phyloP scores from a whole-genome alignment of 805 yeast genomes.

The Candida gorgasii region DNA sequence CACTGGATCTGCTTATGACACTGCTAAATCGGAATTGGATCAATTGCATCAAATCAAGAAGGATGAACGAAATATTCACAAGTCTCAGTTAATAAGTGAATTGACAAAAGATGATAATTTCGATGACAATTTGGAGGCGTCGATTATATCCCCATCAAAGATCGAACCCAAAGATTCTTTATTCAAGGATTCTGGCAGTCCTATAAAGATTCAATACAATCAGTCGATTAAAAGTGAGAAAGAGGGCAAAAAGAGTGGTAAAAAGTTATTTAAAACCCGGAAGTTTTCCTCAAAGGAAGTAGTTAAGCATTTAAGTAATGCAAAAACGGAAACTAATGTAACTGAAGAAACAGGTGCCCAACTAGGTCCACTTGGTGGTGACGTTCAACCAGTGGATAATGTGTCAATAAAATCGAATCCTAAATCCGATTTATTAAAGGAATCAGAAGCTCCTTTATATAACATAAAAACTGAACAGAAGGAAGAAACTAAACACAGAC shows the following conservation, averaged over 20 bases:
- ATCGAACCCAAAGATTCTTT: slow-evolving; percentile 26
- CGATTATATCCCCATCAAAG: slow-evolving; percentile 27
- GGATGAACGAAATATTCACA: slow-evolving; percentile 33
- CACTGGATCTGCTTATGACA: slow-evolving; percentile 13
- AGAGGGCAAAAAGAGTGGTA: slow-evolving; percentile 14
- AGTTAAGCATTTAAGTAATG: slow-evolving; percentile 26
- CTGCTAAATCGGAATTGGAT: slow-evolving; percentile 18
- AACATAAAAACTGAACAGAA: slow-evolving; percentile 26
- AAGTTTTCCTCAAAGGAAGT: slow-evolving; percentile 31
- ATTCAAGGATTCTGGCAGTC: slow-evolving; percentile 28
- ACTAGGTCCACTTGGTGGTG: slow-evolving; percentile 30
- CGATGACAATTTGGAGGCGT: slow-evolving; percentile 34
- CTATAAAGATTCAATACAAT: slow-evolving; percentile 9
- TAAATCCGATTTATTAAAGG: slow-evolving; percentile 39
- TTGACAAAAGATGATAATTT: slow-evolving; percentile 40
- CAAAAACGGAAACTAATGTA: neutral
- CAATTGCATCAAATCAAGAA: slow-evolving; percentile 34
- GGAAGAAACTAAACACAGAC: neutral
- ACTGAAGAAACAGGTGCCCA: too few relatives aligned
- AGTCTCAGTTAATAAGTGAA: slow-evolving; percentile 39
- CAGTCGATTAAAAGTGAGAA: slow-evolving; percentile 3
- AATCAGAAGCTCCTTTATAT: slow-evolving; percentile 57
- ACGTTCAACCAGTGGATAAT: slow-evolving; percentile 18
- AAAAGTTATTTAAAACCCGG: slow-evolving; percentile 29
- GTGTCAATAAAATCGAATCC: slow-evolving; percentile 20